Percentiles rank a stretch among this genome's conserved stretches.
Evolutionary conservation across 441 rosid species (phyloP).

Genomic region (Pelargonium citronellum): DNA sequence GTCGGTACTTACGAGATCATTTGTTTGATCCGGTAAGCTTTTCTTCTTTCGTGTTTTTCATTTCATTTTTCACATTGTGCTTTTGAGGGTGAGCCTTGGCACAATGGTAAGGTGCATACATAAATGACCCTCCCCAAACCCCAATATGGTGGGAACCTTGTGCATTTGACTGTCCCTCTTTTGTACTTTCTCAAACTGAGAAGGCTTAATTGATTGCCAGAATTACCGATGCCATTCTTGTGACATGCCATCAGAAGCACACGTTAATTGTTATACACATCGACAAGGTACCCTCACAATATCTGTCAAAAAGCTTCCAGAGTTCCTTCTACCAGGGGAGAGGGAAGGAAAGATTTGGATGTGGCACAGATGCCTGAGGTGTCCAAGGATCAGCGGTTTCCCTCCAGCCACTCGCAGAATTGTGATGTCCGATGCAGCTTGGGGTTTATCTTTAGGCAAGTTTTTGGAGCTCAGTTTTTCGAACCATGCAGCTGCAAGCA

Average conservation of each 20-base stretch:
- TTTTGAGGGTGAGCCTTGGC: too few species aligned
- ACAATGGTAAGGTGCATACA: too few species aligned
- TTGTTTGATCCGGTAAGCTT: constrained; percentile 77
- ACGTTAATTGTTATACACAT: constrained; percentile 96
- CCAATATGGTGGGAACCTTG: not conserved
- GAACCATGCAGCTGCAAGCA: constrained; percentile 98
- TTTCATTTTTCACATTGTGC: constrained; percentile 12
- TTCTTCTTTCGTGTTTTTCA: constrained; percentile 14
- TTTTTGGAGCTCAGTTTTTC: constrained; percentile 99
- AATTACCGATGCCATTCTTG: constrained; percentile 66
- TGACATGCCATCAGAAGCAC: constrained; percentile 97
- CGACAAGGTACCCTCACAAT: constrained; percentile 95
- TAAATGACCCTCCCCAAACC: too few species aligned
- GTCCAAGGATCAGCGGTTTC: constrained; percentile 69
- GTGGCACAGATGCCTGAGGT: constrained; percentile 98
- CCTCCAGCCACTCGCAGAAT: constrained; percentile 94
- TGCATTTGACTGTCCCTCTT: not conserved
- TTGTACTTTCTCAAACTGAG: constrained; percentile 22
- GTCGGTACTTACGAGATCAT: constrained; percentile 84
- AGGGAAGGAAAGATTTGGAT: constrained; percentile 97
- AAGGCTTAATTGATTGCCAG: constrained; percentile 34
- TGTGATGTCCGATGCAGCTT: constrained; percentile 99
- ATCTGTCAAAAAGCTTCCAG: constrained; percentile 83
- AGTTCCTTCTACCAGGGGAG: constrained; percentile 73
- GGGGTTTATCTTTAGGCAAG: constrained; percentile 98